Evolutionary conservation across 2,329 filamentous ascomycete genomes (phyloP).

Genomic region (Albifimbria verrucaria): DNA sequence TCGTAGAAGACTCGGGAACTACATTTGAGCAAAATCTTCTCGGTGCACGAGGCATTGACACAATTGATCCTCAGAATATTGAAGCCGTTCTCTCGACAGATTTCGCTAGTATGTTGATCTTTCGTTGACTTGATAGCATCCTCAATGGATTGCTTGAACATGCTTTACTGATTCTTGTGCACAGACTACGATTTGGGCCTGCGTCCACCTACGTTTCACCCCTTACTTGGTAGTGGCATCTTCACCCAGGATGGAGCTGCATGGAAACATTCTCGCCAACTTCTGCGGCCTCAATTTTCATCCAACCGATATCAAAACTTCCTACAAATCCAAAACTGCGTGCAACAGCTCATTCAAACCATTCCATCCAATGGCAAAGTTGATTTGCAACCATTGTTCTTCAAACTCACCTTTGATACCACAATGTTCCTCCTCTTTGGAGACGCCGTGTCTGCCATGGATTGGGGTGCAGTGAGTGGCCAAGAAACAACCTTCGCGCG

Average conservation of each 20-base stretch:
- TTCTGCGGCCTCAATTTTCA: conserved; percentile 21
- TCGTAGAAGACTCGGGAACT: conserved; percentile 5
- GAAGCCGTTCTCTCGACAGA: conserved; percentile 47
- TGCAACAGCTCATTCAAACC: conserved; percentile 8
- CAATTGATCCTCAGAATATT: conserved; percentile 43
- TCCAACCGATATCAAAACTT: conserved; percentile 15
- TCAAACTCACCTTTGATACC: conserved; percentile 42
- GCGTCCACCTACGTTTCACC: conserved; percentile 3
- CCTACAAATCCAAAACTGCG: conserved; percentile 16
- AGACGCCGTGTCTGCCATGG: conserved; percentile 27
- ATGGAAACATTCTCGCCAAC: conserved; percentile 36
- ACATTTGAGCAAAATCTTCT: conserved; percentile 10
- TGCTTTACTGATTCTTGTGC: not conserved
- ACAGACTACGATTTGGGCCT: conserved; percentile 4
- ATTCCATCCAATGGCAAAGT: conserved; percentile 14
- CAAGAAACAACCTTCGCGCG: conserved; percentile 13
- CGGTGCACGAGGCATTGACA: conserved; percentile 5
- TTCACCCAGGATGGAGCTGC: conserved; percentile 30
- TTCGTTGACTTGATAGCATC: not conserved
- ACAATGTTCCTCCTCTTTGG: conserved; percentile 57
- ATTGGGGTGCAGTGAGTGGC: conserved; percentile 3
- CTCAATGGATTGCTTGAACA: no score
- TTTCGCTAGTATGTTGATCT: conserved; percentile 30
- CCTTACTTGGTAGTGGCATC: conserved; percentile 11
- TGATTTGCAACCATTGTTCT: conserved; percentile 42